Conservation (phyloP, 1,139 yeast genomes). For the Blastobotrys buckinghamii region DNA sequence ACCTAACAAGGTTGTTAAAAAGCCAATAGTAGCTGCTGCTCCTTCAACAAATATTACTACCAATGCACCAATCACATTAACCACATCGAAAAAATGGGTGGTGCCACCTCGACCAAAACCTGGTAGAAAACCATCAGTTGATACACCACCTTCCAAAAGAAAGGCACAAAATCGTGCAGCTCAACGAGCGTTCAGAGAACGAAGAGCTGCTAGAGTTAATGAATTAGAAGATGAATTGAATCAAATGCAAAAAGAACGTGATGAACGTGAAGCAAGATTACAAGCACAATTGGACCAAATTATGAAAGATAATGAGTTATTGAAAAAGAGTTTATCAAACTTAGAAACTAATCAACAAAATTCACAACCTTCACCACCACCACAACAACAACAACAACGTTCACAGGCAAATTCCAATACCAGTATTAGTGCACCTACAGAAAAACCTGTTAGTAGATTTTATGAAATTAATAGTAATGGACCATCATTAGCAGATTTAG, state of each 20-base stretch:
- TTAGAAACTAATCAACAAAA: slow-evolving; percentile 11
- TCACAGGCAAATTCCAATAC: not conserved
- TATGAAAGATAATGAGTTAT: slow-evolving; percentile 20
- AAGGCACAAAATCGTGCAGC: slow-evolving; percentile 96
- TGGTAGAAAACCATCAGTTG: slow-evolving; percentile 78
- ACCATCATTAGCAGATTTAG: slow-evolving; percentile 33
- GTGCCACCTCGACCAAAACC: slow-evolving; percentile 90
- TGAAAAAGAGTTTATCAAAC: slow-evolving; percentile 15
- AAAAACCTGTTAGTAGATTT: not conserved
- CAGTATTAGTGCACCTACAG: not conserved
- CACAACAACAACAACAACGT: not conserved
- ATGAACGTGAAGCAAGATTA: slow-evolving; percentile 22
- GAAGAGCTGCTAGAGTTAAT: slow-evolving; percentile 58
- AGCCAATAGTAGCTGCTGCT: slow-evolving; percentile 7
- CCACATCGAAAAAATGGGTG: slow-evolving; percentile 83
- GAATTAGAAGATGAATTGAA: slow-evolving; percentile 50
- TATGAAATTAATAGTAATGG: not conserved
- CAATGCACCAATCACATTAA: slow-evolving; percentile 14
- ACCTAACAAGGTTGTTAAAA: not conserved
- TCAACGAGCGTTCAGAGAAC: slow-evolving; percentile 83
- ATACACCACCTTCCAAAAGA: slow-evolving; percentile 48
- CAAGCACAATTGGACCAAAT: slow-evolving; percentile 18
- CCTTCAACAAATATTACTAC: slow-evolving; percentile 9
- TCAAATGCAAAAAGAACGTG: slow-evolving; percentile 56
- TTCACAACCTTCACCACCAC: no score